These are phyloP conservation scores for Talaromyces verruculosus DNA, from an alignment of 2,329 filamentous ascomycete species.

Conservation along the genomic window DNA sequence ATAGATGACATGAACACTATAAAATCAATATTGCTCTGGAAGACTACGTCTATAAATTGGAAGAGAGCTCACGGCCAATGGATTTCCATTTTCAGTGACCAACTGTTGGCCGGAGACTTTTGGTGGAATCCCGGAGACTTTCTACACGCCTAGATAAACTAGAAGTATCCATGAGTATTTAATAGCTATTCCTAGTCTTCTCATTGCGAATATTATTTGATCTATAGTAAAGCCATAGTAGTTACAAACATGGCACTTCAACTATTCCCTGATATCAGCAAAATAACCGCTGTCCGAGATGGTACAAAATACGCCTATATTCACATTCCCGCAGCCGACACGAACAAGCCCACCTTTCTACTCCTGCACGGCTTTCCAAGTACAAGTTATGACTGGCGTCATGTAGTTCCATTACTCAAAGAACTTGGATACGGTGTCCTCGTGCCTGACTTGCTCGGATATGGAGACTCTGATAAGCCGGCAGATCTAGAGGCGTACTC, in stretches of 20 bases:
- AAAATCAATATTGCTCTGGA: no score
- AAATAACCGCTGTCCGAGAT: conserved; percentile 9
- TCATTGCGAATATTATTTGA: background rate
- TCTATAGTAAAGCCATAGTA: background rate
- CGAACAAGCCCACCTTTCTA: conserved; percentile 40
- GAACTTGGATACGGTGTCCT: conserved; percentile 45
- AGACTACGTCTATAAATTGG: no score
- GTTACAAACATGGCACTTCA: conserved; percentile 9
- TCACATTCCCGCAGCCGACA: conserved; percentile 24
- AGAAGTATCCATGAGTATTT: background rate
- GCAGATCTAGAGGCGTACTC: conserved; percentile 30
- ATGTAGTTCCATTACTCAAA: conserved; percentile 40
- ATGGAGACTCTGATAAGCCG: conserved; percentile 38
- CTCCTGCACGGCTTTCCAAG: conserved; percentile 54
- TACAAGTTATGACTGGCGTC: conserved; percentile 47
- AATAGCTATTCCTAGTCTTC: no score
- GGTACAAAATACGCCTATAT: conserved; percentile 33
- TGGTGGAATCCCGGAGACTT: background rate
- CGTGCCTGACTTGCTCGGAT: conserved; percentile 46
- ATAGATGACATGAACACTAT: no score
- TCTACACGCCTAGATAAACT: background rate
- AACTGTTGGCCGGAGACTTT: conserved; percentile 1
- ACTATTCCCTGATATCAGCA: conserved; percentile 12
- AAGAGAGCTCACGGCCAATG: background rate
- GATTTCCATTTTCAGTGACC: background rate